Evolutionary conservation across 1,284 basidiomycete species (phyloP).

Genomic region (Sporisorium graminicola): DNA sequence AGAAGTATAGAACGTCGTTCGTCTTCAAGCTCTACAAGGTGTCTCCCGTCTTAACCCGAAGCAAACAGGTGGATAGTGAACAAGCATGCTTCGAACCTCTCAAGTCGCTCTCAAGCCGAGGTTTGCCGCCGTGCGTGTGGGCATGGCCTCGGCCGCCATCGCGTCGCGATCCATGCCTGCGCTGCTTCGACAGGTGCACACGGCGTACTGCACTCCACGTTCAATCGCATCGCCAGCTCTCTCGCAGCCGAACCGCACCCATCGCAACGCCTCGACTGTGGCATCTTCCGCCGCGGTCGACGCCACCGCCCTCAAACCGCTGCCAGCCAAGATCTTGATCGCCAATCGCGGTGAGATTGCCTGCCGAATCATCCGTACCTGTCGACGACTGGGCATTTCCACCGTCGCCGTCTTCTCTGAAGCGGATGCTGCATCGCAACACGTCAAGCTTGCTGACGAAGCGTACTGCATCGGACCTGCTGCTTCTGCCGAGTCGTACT

Average conservation of each 20-base stretch:
- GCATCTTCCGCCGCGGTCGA: conserved; percentile 4
- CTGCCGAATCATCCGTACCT: conserved; percentile 89
- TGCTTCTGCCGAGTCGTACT: conserved; percentile 86
- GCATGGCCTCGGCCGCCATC: not conserved
- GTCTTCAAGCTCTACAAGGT: not conserved
- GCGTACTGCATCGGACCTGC: conserved; percentile 93
- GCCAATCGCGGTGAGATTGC: conserved; percentile 87
- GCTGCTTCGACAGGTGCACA: conserved; percentile 17
- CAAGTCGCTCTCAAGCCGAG: conserved; percentile 21
- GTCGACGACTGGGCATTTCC: conserved; percentile 85
- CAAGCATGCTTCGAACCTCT: conserved; percentile 19
- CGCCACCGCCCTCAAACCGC: conserved; percentile 17
- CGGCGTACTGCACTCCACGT: not conserved
- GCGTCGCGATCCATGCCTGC: conserved; percentile 2
- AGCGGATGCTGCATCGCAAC: conserved; percentile 81
- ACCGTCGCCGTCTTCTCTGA: conserved; percentile 92
- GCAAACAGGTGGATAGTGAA: not conserved
- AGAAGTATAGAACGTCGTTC: not conserved
- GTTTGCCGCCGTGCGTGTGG: conserved; percentile 10
- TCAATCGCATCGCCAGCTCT: not conserved
- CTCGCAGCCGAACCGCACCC: not conserved
- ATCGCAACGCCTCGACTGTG: conserved; percentile 9
- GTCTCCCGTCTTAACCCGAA: not conserved
- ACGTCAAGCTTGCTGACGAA: conserved; percentile 87
- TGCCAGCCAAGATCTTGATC: conserved; percentile 61